Conservation (phyloP, 2,329 filamentous ascomycete genomes). For the Beauveria sp. region DNA sequence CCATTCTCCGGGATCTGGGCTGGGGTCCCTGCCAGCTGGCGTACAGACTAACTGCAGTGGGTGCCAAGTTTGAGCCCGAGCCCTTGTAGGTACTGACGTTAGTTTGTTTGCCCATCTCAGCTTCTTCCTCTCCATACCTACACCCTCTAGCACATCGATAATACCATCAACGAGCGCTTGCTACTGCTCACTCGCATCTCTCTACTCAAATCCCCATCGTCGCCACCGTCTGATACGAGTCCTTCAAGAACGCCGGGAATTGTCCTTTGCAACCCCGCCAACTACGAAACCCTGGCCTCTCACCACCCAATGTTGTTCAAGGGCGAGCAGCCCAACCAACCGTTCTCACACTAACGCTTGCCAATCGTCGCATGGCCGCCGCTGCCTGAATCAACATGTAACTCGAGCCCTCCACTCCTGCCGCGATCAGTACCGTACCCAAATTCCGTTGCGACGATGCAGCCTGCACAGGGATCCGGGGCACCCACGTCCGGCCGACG, state of each 20-base stretch:
- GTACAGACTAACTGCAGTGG: too few species aligned
- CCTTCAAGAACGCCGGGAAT: background rate
- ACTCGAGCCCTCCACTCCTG: background rate
- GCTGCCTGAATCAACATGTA: slow-evolving; percentile 1
- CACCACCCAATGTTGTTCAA: background rate
- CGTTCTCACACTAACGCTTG: background rate
- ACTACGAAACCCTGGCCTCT: background rate
- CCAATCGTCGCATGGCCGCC: background rate
- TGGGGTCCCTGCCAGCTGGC: background rate
- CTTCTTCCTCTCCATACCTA: background rate
- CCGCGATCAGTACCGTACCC: slow-evolving; percentile 8
- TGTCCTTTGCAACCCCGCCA: background rate
- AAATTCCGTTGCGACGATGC: slow-evolving; percentile 33
- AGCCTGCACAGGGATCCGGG: slow-evolving; percentile 31
- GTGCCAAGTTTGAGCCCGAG: slow-evolving; percentile 1
- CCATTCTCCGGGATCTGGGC: background rate
- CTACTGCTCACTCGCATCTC: background rate
- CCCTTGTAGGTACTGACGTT: slow-evolving; percentile 3
- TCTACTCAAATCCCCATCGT: background rate
- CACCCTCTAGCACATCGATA: background rate
- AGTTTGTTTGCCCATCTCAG: background rate
- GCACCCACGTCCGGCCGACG: slow-evolving; percentile 25
- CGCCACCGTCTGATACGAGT: background rate
- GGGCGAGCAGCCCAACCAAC: background rate
- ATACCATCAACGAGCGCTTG: background rate